Conservation (phyloP, 306 rosid species). For the Potentilla sterilis region DNA sequence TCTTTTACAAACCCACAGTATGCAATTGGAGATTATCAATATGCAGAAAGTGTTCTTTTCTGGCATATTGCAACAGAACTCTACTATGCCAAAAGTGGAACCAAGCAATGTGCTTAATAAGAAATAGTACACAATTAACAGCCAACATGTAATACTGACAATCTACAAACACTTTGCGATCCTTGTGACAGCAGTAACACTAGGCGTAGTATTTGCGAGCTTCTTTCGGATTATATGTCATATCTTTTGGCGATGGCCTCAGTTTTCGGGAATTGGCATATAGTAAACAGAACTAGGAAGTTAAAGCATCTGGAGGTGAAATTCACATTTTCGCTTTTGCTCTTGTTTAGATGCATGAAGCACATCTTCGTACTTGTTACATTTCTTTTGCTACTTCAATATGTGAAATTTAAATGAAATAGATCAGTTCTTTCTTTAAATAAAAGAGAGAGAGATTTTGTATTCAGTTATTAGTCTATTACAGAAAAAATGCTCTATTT, state of each 20-base stretch:
- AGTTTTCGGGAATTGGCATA: slow-evolving; percentile 26
- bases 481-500: too few species aligned
- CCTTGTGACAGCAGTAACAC: not conserved
- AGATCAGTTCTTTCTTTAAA: too few species aligned
- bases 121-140: not conserved
- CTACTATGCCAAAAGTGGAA: not conserved
- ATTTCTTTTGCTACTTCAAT: not conserved
- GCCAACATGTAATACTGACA: not conserved
- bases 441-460: too few species aligned
- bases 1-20: too few species aligned
- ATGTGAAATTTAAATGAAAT: not conserved
- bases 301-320: not conserved
- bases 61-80: slow-evolving; percentile 39
- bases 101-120: not conserved
- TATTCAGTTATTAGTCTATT: too few species aligned
- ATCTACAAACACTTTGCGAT: not conserved
- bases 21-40: slow-evolving; percentile 13
- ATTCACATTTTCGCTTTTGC: not conserved
- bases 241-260: slow-evolving; percentile 28
- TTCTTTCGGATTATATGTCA: slow-evolving; percentile 32
- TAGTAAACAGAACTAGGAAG: not conserved
- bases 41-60: slow-evolving; percentile 28
- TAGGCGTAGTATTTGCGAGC: not conserved
- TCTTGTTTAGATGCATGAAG: too few species aligned
- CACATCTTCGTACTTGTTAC: not conserved